Evolutionary conservation across 2,329 filamentous ascomycete species (phyloP).

Genomic region (Penicillium brevicompactum): DNA sequence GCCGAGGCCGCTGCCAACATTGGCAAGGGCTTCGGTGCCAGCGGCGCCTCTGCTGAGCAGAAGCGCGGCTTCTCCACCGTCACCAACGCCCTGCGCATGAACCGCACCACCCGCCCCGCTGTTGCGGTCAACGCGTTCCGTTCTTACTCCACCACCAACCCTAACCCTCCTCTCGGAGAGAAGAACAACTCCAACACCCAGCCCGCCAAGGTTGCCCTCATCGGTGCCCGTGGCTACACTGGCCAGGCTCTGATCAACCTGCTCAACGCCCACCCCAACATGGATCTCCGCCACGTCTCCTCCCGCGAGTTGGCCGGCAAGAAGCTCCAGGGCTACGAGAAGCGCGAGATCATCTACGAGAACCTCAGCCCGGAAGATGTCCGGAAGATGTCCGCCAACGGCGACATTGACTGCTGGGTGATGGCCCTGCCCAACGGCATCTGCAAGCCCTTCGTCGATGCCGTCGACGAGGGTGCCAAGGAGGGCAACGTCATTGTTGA

Average conservation of each 20-base stretch:
- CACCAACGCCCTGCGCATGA: conserved; percentile 42
- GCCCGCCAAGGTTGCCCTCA: conserved; percentile 79
- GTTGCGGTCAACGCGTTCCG: conserved; percentile 37
- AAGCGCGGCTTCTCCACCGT: conserved; percentile 69
- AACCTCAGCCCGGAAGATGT: conserved; percentile 87
- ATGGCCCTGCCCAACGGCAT: conserved; percentile 96
- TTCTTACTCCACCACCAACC: conserved; percentile 60
- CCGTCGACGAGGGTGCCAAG: conserved; percentile 71
- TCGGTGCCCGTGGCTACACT: conserved; percentile 91
- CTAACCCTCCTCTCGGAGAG: conserved; percentile 85
- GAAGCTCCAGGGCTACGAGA: conserved; percentile 84
- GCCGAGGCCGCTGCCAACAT: conserved; percentile 68
- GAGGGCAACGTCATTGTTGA: conserved; percentile 80
- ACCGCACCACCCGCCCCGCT: conserved; percentile 32
- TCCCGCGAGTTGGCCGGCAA: conserved; percentile 89
- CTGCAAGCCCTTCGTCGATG: conserved; percentile 91
- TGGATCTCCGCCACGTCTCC: conserved; percentile 89
- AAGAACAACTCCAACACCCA: conserved; percentile 83
- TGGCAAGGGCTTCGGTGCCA: conserved; percentile 47
- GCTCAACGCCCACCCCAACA: conserved; percentile 81
- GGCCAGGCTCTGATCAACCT: conserved; percentile 87
- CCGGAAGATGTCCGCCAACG: conserved; percentile 76
- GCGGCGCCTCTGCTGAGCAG: conserved; percentile 57
- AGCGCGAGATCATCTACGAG: conserved; percentile 89
- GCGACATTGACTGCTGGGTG: conserved; percentile 92